phyloP scores from a whole-genome alignment of 495 filamentous ascomycete genomes.

The Xylaria longipes region DNA sequence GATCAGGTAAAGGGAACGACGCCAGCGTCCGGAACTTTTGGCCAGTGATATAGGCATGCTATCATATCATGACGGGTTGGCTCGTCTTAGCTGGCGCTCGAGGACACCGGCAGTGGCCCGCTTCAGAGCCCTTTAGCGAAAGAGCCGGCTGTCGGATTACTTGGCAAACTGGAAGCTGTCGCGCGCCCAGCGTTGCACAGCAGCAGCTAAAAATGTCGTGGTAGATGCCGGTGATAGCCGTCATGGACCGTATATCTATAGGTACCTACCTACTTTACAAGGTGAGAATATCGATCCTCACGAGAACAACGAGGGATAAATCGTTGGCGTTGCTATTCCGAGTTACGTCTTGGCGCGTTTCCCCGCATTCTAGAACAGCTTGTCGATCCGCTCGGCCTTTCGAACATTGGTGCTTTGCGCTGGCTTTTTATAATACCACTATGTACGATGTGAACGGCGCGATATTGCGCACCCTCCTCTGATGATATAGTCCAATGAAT shows the following conservation, averaged over 20 bases:
- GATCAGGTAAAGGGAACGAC: not conserved
- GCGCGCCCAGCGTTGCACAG: not conserved
- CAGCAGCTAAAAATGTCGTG: not conserved
- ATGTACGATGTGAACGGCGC: not conserved
- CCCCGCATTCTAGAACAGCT: slow-evolving; percentile 8
- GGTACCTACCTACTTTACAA: not conserved
- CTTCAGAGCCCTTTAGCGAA: not conserved
- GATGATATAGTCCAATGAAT: slow-evolving; percentile 8
- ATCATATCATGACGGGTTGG: slow-evolving; percentile 6
- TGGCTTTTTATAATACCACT: not conserved
- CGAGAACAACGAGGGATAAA: not conserved
- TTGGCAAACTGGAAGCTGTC: not conserved
- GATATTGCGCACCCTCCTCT: not conserved
- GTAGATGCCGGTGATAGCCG: slow-evolving; percentile 1
- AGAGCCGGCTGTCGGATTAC: slow-evolving; percentile 15
- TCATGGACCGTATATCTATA: not conserved
- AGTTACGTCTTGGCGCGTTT: not conserved
- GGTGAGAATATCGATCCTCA: not conserved
- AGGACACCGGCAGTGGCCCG: not conserved
- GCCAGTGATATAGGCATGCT: not conserved
- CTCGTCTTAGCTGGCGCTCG: not conserved
- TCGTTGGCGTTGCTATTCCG: not conserved
- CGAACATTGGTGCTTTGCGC: not conserved
- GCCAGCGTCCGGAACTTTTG: not conserved
- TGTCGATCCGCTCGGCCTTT: slow-evolving; percentile 1